Conservation (phyloP, 2,329 filamentous ascomycete genomes). For the Albifimbria verrucaria region DNA sequence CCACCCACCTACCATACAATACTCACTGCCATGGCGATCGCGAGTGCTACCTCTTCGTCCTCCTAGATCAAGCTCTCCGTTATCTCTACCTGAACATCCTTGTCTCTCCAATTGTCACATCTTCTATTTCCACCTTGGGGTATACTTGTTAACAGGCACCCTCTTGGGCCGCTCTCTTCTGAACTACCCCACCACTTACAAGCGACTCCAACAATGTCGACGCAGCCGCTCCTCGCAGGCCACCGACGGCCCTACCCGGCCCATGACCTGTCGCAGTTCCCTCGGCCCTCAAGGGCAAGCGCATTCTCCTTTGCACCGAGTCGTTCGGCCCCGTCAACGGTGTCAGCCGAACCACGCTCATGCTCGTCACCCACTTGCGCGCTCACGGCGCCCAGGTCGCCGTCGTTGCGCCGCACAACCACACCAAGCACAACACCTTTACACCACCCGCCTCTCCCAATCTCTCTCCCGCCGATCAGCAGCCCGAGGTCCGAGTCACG, state of each 20-base stretch:
- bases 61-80: neutral
- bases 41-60: neutral
- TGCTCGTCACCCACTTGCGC: constrained; percentile 65
- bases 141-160: no score
- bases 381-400: constrained; percentile 62
- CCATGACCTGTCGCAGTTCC: constrained; percentile 46
- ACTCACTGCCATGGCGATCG: neutral
- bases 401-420: constrained; percentile 62
- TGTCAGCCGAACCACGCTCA: constrained; percentile 68
- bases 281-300: constrained; percentile 51
- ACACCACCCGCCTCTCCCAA: constrained; percentile 37
- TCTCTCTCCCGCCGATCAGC: constrained; percentile 26
- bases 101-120: no score
- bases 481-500: constrained; percentile 54
- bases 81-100: neutral
- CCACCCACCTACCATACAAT: no score
- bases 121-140: no score
- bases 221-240: neutral
- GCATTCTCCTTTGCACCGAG: constrained; percentile 65
- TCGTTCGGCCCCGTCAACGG: constrained; percentile 71
- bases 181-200: neutral
- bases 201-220: neutral
- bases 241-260: constrained; percentile 13
- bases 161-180: no score
- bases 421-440: constrained; percentile 53